Base-by-base conservation (phyloP, 192 early-diverging fungal genomes). In the Backusella morwellensis region DNA sequence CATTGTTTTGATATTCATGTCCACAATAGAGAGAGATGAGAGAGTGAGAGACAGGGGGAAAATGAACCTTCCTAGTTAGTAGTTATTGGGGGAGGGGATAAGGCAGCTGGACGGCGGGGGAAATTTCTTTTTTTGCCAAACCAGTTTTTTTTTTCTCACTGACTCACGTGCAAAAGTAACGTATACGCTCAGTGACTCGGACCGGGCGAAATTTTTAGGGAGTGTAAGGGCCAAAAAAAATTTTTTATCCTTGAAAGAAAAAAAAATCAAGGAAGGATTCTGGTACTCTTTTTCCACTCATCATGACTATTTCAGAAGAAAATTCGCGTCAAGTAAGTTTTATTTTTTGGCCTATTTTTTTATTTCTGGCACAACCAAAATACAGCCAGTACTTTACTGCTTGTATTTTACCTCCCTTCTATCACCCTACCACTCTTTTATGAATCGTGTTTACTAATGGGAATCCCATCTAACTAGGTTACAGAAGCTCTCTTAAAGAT, bases 121-220 rank as follows among this genome's bases (percentile, higher is more conserved):
- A 23, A 50, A n/a, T 50, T 50, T 50, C 15, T 50, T 50, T 63
- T 63, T 63, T 63, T 63, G 26, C 56, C 56, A 63, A 63, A 29
- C 23, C n/a, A 63, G 56, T 63, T 29, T 29, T 29, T 11, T 21
- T 63, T 63, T 63, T 14, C 56, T 29, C 56, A 63, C 56, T 50
- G 19, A 26, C 56, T 63, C 56, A 63, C 56, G 56, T 63, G 56
- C 56, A 63, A 63, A 63, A 63, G 47, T 63, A 63, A 29, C 56
- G 26, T 29, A 26, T 29, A 29, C 4, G 56, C 56, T 63, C 56
- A 63, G 23, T 63, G 23, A 23, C 56, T 63, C 56, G 56, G 56
- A 11, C 56, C 56, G 56, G 56, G 56, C 56, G 56, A 59, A 59
- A 54, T 54, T 59, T 26, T 59, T 59, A 59, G 56, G 56, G 56